A percentile compares a stretch with the other conserved stretches of the same genome.
These are phyloP conservation scores for Verticillium tricorpus DNA, from an alignment of 2,329 filamentous ascomycete genomes.

Conservation along the genomic window DNA sequence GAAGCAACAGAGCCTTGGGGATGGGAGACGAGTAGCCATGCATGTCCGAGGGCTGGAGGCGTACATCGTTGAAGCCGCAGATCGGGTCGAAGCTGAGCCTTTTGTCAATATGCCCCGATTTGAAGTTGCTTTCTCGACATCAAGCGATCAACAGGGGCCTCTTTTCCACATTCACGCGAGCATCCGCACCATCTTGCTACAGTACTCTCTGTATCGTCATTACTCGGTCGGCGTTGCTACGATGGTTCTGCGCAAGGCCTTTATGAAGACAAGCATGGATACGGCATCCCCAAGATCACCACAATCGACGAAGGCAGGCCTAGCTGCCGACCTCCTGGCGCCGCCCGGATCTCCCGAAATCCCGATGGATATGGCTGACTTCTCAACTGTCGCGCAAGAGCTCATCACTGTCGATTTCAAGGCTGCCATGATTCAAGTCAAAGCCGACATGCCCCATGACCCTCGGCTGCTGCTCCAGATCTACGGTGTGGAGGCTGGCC, in stretches of 20 bases:
- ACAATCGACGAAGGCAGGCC: slow-evolving; percentile 18
- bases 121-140: slow-evolving; percentile 79
- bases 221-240: slow-evolving; percentile 82
- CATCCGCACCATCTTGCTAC: slow-evolving; percentile 71
- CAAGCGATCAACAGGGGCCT: slow-evolving; percentile 81
- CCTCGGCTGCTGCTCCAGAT: slow-evolving; percentile 90
- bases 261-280: slow-evolving; percentile 49
- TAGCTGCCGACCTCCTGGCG: slow-evolving; percentile 27
- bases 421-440: slow-evolving; percentile 77
- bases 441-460: slow-evolving; percentile 82
- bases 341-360: slow-evolving; percentile 28
- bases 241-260: slow-evolving; percentile 69
- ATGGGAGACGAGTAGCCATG: slow-evolving; percentile 77
- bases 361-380: slow-evolving; percentile 26
- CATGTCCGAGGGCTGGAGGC: slow-evolving; percentile 82
- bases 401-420: slow-evolving; percentile 79
- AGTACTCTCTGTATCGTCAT: slow-evolving; percentile 91
- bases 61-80: slow-evolving; percentile 82
- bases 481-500: slow-evolving; percentile 75
- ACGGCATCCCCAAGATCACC: slow-evolving; percentile 12
- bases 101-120: slow-evolving; percentile 84
- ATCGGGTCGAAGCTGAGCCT: slow-evolving; percentile 78
- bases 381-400: slow-evolving; percentile 45
- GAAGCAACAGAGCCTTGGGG: slow-evolving; percentile 54
- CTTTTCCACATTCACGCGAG: slow-evolving; percentile 83